phyloP scores from a whole-genome alignment of 345 rosid species.

The Arabidopsis arenosa region DNA sequence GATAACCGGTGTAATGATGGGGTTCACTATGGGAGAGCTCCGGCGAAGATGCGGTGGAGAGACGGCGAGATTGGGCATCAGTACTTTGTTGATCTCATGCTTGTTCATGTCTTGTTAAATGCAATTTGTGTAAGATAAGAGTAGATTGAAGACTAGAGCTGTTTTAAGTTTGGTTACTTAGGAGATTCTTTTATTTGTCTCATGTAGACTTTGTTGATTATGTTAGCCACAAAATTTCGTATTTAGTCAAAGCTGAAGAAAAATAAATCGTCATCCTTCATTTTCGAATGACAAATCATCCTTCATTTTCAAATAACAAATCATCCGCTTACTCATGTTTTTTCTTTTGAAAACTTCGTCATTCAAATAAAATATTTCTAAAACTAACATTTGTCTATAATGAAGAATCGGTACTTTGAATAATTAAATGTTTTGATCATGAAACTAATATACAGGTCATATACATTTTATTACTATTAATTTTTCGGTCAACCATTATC shows the following conservation, averaged over 20 bases:
- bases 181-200: slow-evolving; percentile 22
- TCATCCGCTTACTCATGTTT: neutral
- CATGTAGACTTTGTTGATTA: slow-evolving; percentile 5
- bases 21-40: slow-evolving; percentile 88
- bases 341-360: no score
- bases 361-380: no score
- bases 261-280: no score
- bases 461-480: no score
- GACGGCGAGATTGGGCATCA: slow-evolving; percentile 93
- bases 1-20: slow-evolving; percentile 91
- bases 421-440: no score
- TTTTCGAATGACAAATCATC: neutral
- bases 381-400: no score
- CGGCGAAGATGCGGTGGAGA: slow-evolving; percentile 78
- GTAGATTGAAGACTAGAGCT: neutral
- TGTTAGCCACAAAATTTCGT: neutral
- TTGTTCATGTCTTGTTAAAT: slow-evolving; percentile 78
- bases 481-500: no score
- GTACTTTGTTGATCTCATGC: slow-evolving; percentile 89
- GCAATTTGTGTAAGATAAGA: slow-evolving; percentile 57
- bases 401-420: no score
- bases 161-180: neutral
- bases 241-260: neutral
- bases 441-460: no score
- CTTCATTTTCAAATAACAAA: no score